phyloP scores from a whole-genome alignment of 1,284 basidiomycete genomes.

The Rhodofomes roseus region DNA sequence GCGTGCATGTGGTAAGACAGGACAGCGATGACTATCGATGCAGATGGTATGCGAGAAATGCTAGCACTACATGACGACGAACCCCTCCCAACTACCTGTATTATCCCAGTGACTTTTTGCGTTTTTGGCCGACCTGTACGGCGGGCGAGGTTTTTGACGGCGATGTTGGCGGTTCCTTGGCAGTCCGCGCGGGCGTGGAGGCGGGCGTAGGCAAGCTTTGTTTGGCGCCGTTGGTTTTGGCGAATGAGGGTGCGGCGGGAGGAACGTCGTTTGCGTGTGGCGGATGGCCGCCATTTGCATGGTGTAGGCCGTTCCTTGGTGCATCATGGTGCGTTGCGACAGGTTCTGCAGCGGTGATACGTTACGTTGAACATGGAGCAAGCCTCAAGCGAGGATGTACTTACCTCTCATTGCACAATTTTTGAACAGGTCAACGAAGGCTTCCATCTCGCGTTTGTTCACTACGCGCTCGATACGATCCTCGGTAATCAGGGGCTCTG shows the following conservation, averaged over 20 bases:
- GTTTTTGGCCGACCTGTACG: conserved; percentile 31
- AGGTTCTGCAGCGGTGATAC: conserved; percentile 12
- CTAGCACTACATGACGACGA: not conserved
- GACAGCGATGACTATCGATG: conserved; percentile 12
- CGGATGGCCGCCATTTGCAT: conserved; percentile 7
- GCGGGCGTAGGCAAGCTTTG: not conserved
- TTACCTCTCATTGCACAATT: conserved; percentile 43
- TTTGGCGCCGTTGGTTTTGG: not conserved
- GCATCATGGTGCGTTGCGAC: not conserved
- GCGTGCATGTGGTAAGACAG: conserved; percentile 9
- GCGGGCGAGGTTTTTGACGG: conserved; percentile 19
- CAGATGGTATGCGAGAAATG: conserved; percentile 10
- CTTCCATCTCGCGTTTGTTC: conserved; percentile 42
- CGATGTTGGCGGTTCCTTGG: conserved; percentile 15
- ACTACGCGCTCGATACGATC: conserved; percentile 35
- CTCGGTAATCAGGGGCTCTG: conserved; percentile 21
- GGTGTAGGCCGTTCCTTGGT: conserved; percentile 21
- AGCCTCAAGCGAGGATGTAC: not conserved
- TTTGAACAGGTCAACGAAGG: conserved; percentile 48
- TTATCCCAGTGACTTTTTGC: conserved; percentile 33
- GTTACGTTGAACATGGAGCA: not conserved
- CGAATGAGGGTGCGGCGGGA: conserved; percentile 9
- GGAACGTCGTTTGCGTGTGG: not conserved
- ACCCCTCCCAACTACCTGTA: conserved; percentile 6
- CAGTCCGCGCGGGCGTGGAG: conserved; percentile 13